Conservation (phyloP, 208 protist species). For the Phytomonas sp. region DNA sequence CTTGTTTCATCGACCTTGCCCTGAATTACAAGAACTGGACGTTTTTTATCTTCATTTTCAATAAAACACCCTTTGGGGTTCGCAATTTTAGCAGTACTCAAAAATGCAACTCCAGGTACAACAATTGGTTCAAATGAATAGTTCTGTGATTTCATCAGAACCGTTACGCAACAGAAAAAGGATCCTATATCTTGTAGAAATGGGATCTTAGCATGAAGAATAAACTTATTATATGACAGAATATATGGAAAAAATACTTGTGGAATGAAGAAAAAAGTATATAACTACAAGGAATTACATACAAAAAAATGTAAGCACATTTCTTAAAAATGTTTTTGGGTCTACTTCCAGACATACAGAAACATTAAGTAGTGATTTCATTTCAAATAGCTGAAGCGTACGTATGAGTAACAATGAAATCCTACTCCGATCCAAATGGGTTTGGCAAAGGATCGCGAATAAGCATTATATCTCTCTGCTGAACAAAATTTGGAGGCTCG, state of each 20-base stretch:
- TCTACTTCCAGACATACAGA: background rate
- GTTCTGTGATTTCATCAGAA: slow-evolving; percentile 23
- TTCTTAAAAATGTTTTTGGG: background rate
- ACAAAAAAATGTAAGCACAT: background rate
- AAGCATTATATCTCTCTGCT: slow-evolving; percentile 64
- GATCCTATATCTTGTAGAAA: background rate
- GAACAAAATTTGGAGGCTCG: slow-evolving; percentile 69
- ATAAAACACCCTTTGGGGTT: slow-evolving; percentile 48
- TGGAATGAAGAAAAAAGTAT: background rate
- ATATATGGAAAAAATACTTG: slow-evolving; percentile 13
- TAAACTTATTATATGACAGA: background rate
- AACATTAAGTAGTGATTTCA: background rate
- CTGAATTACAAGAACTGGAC: slow-evolving; percentile 44
- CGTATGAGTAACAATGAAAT: slow-evolving; percentile 4
- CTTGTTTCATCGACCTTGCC: slow-evolving; percentile 30
- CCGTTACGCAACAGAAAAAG: background rate
- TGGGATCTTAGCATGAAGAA: slow-evolving; percentile 2
- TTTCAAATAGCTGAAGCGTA: slow-evolving; percentile 2
- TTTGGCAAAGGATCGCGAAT: slow-evolving; percentile 31
- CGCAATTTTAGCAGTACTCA: slow-evolving; percentile 33
- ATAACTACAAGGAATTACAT: background rate
- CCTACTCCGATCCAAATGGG: slow-evolving; percentile 1
- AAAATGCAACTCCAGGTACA: slow-evolving; percentile 5
- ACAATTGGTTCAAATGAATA: slow-evolving; percentile 3
- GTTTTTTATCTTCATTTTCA: slow-evolving; percentile 41